Evolutionary conservation across 495 filamentous ascomycete species (phyloP).

Genomic region (Penicillium alfredii): DNA sequence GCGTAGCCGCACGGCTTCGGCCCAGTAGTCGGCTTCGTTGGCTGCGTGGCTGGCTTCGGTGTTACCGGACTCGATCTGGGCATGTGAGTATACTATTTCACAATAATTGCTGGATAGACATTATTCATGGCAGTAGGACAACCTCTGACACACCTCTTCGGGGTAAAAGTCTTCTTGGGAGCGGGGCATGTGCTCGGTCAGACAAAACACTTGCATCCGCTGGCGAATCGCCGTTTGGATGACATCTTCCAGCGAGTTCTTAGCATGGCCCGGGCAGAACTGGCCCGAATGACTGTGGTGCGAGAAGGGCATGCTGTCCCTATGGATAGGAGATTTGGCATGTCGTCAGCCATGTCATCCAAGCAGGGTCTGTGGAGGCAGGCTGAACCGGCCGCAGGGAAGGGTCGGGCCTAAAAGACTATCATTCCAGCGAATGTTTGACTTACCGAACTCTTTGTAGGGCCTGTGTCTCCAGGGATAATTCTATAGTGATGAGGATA

Average conservation of each 20-base stretch:
- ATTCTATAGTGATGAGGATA: too few relatives aligned
- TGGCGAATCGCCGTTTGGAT: constrained; percentile 70
- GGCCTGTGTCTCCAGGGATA: too few relatives aligned
- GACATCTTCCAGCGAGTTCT: constrained; percentile 76
- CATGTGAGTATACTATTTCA: too few relatives aligned
- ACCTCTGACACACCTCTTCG: constrained; percentile 63
- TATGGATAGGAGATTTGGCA: too few relatives aligned
- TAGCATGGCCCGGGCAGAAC: constrained; percentile 88
- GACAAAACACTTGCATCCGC: constrained; percentile 73
- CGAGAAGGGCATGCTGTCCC: constrained; percentile 90
- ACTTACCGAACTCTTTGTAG: too few relatives aligned
- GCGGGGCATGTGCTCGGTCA: constrained; percentile 98
- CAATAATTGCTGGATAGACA: constrained; percentile 1
- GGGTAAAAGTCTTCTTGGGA: constrained; percentile 75
- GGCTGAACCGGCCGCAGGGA: too few relatives aligned
- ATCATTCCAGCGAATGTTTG: too few relatives aligned
- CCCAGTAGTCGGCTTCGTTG: constrained; percentile 65
- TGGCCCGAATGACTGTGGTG: constrained; percentile 98
- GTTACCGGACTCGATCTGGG: constrained; percentile 35
- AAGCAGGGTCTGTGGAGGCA: too few relatives aligned
- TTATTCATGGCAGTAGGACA: neutral
- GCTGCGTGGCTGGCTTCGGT: constrained; percentile 36
- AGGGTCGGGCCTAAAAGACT: too few relatives aligned
- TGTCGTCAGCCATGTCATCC: too few relatives aligned
- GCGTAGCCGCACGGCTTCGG: constrained; percentile 66